phyloP scores from a whole-genome alignment of 2,329 filamentous ascomycete species.

The Trichocomaceae sp. region DNA sequence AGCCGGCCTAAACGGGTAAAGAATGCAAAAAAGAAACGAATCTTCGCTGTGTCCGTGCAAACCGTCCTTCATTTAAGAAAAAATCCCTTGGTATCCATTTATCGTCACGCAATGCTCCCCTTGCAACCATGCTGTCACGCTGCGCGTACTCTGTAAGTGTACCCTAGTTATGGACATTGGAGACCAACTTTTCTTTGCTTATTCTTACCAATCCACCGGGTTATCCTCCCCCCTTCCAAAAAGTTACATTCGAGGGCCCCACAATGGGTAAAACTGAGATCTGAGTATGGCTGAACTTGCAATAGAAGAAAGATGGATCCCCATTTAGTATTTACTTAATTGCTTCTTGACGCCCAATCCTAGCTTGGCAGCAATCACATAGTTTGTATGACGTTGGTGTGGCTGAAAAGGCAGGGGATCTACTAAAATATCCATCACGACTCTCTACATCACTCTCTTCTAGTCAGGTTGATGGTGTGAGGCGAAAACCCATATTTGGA shows the following conservation, averaged over 20 bases:
- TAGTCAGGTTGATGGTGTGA: neutral
- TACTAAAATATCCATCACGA: neutral
- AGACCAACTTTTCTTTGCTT: neutral
- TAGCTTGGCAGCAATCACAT: neutral
- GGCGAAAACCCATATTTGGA: neutral
- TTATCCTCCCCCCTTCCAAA: neutral
- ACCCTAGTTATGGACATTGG: too few species aligned
- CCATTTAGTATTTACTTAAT: neutral
- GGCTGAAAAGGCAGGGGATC: neutral
- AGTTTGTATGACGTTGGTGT: neutral
- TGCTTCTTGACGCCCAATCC: neutral
- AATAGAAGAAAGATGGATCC: neutral
- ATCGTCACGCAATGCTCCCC: neutral
- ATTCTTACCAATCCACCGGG: neutral
- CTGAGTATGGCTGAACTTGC: neutral
- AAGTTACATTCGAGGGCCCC: neutral
- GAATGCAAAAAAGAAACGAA: neutral
- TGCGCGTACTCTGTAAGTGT: neutral
- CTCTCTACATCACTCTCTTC: neutral
- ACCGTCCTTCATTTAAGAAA: neutral
- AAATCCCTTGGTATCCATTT: neutral
- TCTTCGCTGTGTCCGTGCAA: neutral
- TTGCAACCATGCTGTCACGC: neutral
- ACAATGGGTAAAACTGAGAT: neutral
- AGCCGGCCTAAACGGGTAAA: neutral